Conservation (phyloP, 805 yeast species). For the Kluyveromyces lactis region DNA sequence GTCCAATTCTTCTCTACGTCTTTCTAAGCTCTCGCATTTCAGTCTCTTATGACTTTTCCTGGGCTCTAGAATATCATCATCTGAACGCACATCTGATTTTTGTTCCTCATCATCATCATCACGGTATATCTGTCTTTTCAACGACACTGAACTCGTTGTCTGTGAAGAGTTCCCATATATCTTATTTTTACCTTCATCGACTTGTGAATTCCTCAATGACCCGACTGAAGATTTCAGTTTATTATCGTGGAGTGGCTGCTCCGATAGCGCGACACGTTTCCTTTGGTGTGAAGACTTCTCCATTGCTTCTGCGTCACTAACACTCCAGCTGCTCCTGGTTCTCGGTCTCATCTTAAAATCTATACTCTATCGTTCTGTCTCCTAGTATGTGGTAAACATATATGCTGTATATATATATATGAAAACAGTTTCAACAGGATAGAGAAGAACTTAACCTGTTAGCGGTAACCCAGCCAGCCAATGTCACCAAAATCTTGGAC, state of each 20-base stretch:
- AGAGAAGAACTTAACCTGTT: too few relatives aligned
- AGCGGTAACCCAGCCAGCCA: too few relatives aligned
- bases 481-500: too few relatives aligned
- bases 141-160: not conserved
- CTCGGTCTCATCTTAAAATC: too few relatives aligned
- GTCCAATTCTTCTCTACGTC: slow-evolving; percentile 48
- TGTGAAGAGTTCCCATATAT: too few relatives aligned
- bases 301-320: not conserved
- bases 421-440: too few relatives aligned
- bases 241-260: not conserved
- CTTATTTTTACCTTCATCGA: not conserved
- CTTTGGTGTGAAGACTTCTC: not conserved
- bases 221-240: not conserved
- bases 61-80: slow-evolving; percentile 3
- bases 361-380: too few relatives aligned
- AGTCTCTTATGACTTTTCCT: slow-evolving; percentile 14
- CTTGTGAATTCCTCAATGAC: not conserved
- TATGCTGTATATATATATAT: too few relatives aligned
- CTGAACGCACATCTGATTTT: slow-evolving; percentile 8
- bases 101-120: slow-evolving; percentile 6
- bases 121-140: slow-evolving; percentile 17
- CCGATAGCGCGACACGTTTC: slow-evolving; percentile 1
- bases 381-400: too few relatives aligned
- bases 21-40: slow-evolving; percentile 34
- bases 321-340: too few relatives aligned